Percentiles rank a stretch among this genome's conserved stretches.
phyloP scores from a whole-genome alignment of 352 stramenopile species.

The Elongisporangium undulatum region DNA sequence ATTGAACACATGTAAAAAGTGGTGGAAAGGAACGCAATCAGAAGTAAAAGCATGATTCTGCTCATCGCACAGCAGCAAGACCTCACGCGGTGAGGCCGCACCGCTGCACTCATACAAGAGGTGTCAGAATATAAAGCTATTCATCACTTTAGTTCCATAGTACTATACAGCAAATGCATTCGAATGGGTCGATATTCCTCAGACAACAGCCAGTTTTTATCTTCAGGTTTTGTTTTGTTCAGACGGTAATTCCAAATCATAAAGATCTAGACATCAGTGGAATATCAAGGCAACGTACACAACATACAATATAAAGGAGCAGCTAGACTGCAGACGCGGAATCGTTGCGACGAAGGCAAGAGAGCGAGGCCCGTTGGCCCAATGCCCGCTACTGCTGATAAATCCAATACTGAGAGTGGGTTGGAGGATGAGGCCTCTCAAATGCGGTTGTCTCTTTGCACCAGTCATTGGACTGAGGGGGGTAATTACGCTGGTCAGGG shows the following conservation, averaged over 20 bases:
- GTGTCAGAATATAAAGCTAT: conserved; percentile 89
- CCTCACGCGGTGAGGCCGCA: conserved; percentile 51
- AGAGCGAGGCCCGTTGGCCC: too few relatives aligned
- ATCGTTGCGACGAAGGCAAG: neutral
- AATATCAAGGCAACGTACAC: conserved; percentile 17
- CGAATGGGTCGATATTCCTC: conserved; percentile 41
- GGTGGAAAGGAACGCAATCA: conserved; percentile 28
- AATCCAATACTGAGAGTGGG: neutral
- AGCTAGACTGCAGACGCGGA: neutral
- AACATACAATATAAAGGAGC: conserved; percentile 1
- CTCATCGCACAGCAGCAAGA: conserved; percentile 53
- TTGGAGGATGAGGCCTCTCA: neutral
- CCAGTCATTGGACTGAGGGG: neutral
- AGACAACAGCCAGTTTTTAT: conserved; percentile 87
- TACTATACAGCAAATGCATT: conserved; percentile 4
- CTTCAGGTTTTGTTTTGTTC: conserved; percentile 57
- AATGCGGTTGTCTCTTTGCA: neutral
- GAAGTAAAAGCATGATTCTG: conserved; percentile 77
- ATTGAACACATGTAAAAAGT: conserved; percentile 33
- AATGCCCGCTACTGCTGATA: neutral
- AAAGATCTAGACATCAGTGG: conserved; percentile 79
- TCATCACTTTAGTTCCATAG: conserved; percentile 61
- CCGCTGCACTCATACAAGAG: conserved; percentile 85
- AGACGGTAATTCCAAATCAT: conserved; percentile 89
- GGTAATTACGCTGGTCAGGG: neutral